Percentiles rank a stretch among this genome's conserved stretches.
These are phyloP conservation scores for Fusarium guadeloupense DNA, from an alignment of 2,329 filamentous ascomycete genomes.

Conservation along the genomic window DNA sequence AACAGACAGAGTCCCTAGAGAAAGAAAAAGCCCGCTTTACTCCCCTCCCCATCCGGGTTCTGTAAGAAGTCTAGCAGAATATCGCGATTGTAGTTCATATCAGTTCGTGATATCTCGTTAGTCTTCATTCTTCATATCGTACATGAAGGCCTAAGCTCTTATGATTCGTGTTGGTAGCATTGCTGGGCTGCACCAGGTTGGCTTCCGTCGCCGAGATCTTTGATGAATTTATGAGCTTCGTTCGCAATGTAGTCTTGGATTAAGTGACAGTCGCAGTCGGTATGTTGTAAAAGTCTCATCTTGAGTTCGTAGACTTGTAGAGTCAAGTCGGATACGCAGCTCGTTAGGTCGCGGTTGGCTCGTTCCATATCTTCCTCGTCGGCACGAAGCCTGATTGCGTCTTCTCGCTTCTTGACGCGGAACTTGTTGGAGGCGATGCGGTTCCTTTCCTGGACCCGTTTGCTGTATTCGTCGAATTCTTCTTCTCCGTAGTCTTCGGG, in stretches of 20 bases:
- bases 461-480: background rate
- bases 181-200: background rate
- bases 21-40: too few species aligned
- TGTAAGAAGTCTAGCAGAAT: too few species aligned
- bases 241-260: slow-evolving; percentile 38
- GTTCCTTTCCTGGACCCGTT: slow-evolving; percentile 27
- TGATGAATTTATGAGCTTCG: slow-evolving; percentile 31
- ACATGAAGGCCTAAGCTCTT: background rate
- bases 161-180: background rate
- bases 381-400: slow-evolving; percentile 19
- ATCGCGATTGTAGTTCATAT: too few species aligned
- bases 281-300: slow-evolving; percentile 37
- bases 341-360: slow-evolving; percentile 16
- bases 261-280: slow-evolving; percentile 33
- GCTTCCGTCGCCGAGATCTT: background rate
- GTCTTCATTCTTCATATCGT: background rate
- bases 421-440: slow-evolving; percentile 42
- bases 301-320: slow-evolving; percentile 36
- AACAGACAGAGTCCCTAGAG: too few species aligned
- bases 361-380: slow-evolving; percentile 33
- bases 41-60: too few species aligned
- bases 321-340: slow-evolving; percentile 24
- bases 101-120: too few species aligned
- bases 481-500: background rate
- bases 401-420: slow-evolving; percentile 34